These are phyloP conservation scores for Pogostemon cablin DNA, from an alignment of 257 asterid species.

Conservation along the genomic window DNA sequence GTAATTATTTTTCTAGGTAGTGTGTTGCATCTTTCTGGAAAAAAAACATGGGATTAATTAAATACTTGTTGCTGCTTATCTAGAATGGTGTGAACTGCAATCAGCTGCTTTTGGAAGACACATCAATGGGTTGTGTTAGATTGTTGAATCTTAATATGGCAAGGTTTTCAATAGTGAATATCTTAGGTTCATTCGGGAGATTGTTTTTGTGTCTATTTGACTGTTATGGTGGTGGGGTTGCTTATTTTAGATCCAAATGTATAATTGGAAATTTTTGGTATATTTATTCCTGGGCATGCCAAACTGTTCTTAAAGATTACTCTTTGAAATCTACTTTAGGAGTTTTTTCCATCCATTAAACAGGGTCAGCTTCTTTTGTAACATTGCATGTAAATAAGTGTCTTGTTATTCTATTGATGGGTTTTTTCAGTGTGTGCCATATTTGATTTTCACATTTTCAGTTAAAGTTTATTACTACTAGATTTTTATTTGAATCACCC, in stretches of 20 bases:
- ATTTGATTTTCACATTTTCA: background rate
- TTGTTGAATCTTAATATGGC: background rate
- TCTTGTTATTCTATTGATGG: background rate
- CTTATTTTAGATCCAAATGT: background rate
- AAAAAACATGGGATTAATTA: background rate
- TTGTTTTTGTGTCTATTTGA: background rate
- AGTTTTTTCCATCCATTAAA: too few relatives aligned
- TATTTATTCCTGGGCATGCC: too few relatives aligned
- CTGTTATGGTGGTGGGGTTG: background rate
- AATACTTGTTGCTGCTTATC: too few relatives aligned
- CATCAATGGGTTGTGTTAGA: too few relatives aligned
- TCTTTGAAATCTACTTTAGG: too few relatives aligned
- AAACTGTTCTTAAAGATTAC: too few relatives aligned
- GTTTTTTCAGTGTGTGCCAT: background rate
- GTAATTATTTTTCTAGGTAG: background rate
- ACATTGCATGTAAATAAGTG: too few relatives aligned
- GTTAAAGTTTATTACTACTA: conserved; percentile 23
- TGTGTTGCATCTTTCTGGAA: conserved; percentile 2
- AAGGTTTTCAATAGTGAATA: background rate
- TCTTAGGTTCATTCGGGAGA: background rate
- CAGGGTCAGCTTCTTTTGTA: too few relatives aligned
- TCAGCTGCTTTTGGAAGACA: too few relatives aligned
- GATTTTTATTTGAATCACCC: conserved; percentile 1
- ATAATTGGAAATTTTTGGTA: too few relatives aligned
- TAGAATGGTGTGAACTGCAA: too few relatives aligned